Percentiles rank a stretch among this genome's conserved stretches.
Conservation (phyloP, 306 rosid species). For the Vigna hirtella region DNA sequence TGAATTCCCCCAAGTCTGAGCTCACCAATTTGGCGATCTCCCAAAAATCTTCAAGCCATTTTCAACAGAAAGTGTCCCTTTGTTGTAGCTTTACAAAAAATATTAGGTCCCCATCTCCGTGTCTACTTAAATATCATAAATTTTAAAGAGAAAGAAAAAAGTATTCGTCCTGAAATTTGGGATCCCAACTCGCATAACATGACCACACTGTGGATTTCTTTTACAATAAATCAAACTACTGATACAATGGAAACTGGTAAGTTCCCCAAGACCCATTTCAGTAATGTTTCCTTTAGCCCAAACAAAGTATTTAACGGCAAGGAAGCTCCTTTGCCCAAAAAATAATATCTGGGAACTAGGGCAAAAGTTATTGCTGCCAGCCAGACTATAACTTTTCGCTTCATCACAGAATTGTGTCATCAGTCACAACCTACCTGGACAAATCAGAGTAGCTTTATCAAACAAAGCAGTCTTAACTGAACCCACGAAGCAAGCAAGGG, state of each 20-base stretch:
- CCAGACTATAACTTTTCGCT: background rate
- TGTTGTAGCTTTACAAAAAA: constrained; percentile 41
- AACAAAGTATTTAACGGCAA: background rate
- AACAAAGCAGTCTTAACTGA: constrained; percentile 31
- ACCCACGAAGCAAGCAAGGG: constrained; percentile 6
- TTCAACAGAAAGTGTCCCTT: constrained; percentile 45
- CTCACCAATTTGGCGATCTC: constrained; percentile 42
- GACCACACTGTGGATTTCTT: constrained; percentile 27
- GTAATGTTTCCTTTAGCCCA: background rate
- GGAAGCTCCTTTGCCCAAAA: background rate
- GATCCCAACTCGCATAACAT: constrained; percentile 32
- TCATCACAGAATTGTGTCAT: background rate
- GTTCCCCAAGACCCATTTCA: background rate
- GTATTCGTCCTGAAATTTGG: background rate
- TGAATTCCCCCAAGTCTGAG: constrained; percentile 40
- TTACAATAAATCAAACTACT: background rate
- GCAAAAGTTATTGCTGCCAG: background rate
- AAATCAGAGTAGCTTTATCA: background rate
- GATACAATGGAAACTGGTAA: too few species aligned
- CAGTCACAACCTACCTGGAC: background rate
- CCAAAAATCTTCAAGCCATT: constrained; percentile 36
- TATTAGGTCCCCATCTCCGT: constrained; percentile 38
- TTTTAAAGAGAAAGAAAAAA: background rate
- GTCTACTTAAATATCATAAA: constrained; percentile 26
- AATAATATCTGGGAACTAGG: constrained; percentile 5